Conservation (phyloP, 768 basidiomycete species). For the Lactarius pseudohatsudake region DNA sequence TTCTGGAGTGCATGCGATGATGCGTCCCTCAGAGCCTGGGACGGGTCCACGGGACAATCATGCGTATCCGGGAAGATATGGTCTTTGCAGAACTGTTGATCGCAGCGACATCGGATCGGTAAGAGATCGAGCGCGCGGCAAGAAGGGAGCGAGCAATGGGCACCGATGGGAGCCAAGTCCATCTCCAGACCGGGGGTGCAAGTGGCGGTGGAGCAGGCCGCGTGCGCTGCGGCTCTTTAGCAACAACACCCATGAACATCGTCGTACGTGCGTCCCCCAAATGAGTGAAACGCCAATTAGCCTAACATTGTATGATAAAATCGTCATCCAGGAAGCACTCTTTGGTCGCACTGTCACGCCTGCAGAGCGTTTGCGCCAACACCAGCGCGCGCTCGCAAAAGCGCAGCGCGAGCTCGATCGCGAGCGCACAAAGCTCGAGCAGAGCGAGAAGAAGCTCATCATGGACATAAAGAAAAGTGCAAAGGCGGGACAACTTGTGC, state of each 20-base stretch:
- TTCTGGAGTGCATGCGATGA: constrained; percentile 29
- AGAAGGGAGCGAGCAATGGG: constrained; percentile 57
- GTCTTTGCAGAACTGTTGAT: constrained; percentile 56
- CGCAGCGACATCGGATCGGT: constrained; percentile 70
- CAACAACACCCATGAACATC: constrained; percentile 64
- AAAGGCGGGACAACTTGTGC: constrained; percentile 90
- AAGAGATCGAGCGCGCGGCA: constrained; percentile 74
- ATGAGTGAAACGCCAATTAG: not conserved
- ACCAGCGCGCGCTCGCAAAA: constrained; percentile 93
- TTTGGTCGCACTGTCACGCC: constrained; percentile 95
- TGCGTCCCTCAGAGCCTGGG: constrained; percentile 6
- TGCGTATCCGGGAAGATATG: constrained; percentile 66
- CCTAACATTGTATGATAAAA: constrained; percentile 11
- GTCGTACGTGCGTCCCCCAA: constrained; percentile 50
- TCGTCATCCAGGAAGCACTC: constrained; percentile 73
- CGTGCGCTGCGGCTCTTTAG: not conserved
- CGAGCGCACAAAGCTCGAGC: constrained; percentile 90
- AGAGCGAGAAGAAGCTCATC: constrained; percentile 95
- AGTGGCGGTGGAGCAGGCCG: too few relatives aligned
- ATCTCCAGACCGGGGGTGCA: constrained; percentile 29
- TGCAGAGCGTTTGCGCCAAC: constrained; percentile 93
- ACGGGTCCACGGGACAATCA: constrained; percentile 42
- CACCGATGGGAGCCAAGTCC: constrained; percentile 56
- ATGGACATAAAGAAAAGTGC: constrained; percentile 96
- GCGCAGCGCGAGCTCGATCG: constrained; percentile 98